Evolutionary conservation across 2,329 filamentous ascomycete species (phyloP).

Genomic region (Aspergillus fumigatus): DNA sequence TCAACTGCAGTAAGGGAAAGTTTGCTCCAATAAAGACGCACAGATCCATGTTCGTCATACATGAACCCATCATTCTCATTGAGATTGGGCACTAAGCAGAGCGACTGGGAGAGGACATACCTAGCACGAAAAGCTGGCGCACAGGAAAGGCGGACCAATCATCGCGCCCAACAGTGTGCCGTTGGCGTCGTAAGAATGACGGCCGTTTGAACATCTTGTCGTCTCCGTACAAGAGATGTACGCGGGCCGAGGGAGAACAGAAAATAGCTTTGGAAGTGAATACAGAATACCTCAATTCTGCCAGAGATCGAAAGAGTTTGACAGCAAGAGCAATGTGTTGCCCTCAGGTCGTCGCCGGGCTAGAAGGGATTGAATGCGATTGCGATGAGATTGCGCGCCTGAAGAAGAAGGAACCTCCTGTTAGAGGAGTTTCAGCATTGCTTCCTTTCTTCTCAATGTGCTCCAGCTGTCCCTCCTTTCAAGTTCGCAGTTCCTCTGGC

Average conservation of each 20-base stretch:
- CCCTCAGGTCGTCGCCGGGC: constrained; percentile 24
- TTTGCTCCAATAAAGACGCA: neutral
- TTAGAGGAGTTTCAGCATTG: constrained; percentile 21
- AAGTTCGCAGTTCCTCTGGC: constrained; percentile 4
- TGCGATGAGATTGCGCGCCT: constrained; percentile 20
- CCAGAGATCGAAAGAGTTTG: constrained; percentile 12
- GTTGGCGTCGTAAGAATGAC: constrained; percentile 29
- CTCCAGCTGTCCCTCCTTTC: constrained; percentile 3
- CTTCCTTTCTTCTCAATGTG: constrained; percentile 14
- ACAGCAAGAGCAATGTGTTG: constrained; percentile 22
- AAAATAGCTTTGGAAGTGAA: constrained; percentile 5
- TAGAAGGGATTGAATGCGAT: constrained; percentile 30
- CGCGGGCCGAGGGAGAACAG: neutral
- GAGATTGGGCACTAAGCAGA: constrained; percentile 18
- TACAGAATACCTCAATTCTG: constrained; percentile 12
- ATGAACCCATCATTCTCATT: neutral
- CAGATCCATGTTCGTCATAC: constrained; percentile 4
- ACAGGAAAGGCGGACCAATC: constrained; percentile 50
- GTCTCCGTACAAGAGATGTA: neutral
- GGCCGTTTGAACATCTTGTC: constrained; percentile 32
- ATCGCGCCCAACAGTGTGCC: constrained; percentile 24
- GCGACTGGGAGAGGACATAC: constrained; percentile 31
- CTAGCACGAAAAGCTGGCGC: constrained; percentile 50
- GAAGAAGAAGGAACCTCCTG: constrained; percentile 18
- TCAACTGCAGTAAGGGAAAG: neutral